Evolutionary conservation across 177 flowering plant species (phyloP), one percentile per base, ranked within the genome.

Genomic region (Telopea speciosissima): DNA sequence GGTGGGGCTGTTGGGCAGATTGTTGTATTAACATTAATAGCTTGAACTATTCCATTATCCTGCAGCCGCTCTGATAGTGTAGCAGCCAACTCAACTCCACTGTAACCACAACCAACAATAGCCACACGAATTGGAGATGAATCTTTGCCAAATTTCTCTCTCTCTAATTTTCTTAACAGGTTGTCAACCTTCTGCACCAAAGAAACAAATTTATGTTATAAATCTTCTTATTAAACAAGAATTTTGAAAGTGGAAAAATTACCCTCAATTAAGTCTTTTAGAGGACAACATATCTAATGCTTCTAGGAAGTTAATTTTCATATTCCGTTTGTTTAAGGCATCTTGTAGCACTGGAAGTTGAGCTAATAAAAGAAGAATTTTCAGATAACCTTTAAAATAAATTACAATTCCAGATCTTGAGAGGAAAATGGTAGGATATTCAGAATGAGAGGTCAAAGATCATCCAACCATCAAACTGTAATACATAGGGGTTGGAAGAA

Each of bases 61-160:
- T 85, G 83, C 76, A 95, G 75, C 71, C 99, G 81, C 75, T 95
- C 99, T 5, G 97, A 76, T 69, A 95, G 68, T 28, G 99, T 92
- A 59, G 97, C 99, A 80, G 99, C 99, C 71, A 95, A 81, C 84
- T 95, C 99, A 63, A 92, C 94, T 68, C 97, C 99, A 68, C 93
- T 73, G 76, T 95, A 95, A 76, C 99, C 99, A 83, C 97, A 92
- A 52, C 99, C 99, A 69, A 92, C 97, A 73, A 95, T 84, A 40
- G 83, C 89, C 62, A 92, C 97, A 59, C 81, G 72, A 75, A 92
- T 81, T 59, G 81, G 82, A 69, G 84, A 77, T 36, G 77, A 73
- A 72, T 73, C 82, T 66, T 83, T 87, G 25, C 90, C 85, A 72
- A 92, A 92, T 68, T 81, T 83, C 74, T 75, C 74, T 66, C 96